phyloP scores from a whole-genome alignment of 2,329 filamentous ascomycete species.

The Ophiostoma perfectum region DNA sequence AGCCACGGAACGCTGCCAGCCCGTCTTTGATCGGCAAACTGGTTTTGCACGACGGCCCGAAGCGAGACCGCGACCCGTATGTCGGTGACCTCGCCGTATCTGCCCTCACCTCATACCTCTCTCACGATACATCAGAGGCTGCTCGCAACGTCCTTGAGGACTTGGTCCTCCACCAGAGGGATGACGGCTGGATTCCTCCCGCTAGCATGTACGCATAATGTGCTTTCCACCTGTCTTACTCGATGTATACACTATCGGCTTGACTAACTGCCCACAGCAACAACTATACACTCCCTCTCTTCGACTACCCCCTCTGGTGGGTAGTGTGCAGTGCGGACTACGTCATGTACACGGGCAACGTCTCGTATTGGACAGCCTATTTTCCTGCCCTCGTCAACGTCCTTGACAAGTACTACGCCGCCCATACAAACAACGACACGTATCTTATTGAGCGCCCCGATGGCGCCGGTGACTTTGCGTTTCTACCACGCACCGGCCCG shows the following conservation, averaged over 20 bases:
- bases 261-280: constrained; percentile 27
- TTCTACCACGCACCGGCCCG: constrained; percentile 42
- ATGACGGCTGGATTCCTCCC: constrained; percentile 50
- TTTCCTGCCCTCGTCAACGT: constrained; percentile 39
- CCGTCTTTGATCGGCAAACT: constrained; percentile 41
- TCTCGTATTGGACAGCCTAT: constrained; percentile 38
- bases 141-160: constrained; percentile 46
- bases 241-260: not conserved
- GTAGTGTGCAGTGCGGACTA: constrained; percentile 44
- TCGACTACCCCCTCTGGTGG: constrained; percentile 52
- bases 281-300: constrained; percentile 43
- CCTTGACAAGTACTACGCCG: constrained; percentile 44
- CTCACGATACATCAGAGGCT: constrained; percentile 39
- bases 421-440: constrained; percentile 37
- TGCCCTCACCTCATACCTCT: constrained; percentile 44
- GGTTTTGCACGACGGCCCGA: constrained; percentile 47
- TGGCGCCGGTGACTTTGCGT: constrained; percentile 49
- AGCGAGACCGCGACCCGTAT: constrained; percentile 50
- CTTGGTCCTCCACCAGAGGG: constrained; percentile 44
- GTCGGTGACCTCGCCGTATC: constrained; percentile 48
- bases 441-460: constrained; percentile 39
- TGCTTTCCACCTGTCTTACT: not conserved
- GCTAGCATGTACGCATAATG: constrained; percentile 42
- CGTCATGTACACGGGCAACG: constrained; percentile 46
- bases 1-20: constrained; percentile 42